Percentiles rank a stretch among this genome's conserved stretches.
Evolutionary conservation across 306 rosid species (phyloP).

Genomic region (Argentina anserina): DNA sequence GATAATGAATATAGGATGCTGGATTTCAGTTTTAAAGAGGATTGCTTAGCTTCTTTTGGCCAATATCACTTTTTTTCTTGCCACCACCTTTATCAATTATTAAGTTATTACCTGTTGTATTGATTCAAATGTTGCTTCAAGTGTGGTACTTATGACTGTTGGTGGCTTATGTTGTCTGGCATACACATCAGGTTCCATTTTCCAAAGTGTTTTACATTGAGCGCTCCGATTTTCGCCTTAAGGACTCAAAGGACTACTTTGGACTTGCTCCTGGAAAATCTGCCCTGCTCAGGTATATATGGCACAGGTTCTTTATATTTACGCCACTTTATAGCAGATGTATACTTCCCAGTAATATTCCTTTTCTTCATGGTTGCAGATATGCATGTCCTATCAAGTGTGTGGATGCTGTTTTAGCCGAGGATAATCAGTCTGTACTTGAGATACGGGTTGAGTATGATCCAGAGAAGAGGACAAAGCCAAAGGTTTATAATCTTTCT

Average conservation of each 20-base stretch:
- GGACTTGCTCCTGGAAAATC: conserved; percentile 99
- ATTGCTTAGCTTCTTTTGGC: not conserved
- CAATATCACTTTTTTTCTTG: not conserved
- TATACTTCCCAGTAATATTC: conserved; percentile 1
- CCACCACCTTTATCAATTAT: not conserved
- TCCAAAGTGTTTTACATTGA: conserved; percentile 82
- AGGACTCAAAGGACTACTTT: conserved; percentile 91
- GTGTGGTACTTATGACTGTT: not conserved
- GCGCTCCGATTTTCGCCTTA: conserved; percentile 76
- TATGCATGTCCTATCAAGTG: conserved; percentile 95
- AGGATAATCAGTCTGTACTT: conserved; percentile 74
- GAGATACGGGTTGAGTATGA: conserved; percentile 91
- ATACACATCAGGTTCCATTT: conserved; percentile 61
- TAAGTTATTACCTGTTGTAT: not conserved
- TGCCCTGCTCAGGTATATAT: conserved; percentile 71
- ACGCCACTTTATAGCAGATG: conserved; percentile 6
- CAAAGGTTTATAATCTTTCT: conserved; percentile 52
- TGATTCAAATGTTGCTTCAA: not conserved
- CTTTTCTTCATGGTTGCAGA: conserved; percentile 37
- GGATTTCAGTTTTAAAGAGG: not conserved
- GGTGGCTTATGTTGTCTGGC: not conserved
- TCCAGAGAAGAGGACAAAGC: conserved; percentile 86
- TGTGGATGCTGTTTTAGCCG: conserved; percentile 53
- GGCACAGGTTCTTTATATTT: conserved; percentile 16
- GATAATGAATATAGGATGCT: not conserved